phyloP scores from a whole-genome alignment of 2,329 filamentous ascomycete genomes.

The Exophiala sp. region DNA sequence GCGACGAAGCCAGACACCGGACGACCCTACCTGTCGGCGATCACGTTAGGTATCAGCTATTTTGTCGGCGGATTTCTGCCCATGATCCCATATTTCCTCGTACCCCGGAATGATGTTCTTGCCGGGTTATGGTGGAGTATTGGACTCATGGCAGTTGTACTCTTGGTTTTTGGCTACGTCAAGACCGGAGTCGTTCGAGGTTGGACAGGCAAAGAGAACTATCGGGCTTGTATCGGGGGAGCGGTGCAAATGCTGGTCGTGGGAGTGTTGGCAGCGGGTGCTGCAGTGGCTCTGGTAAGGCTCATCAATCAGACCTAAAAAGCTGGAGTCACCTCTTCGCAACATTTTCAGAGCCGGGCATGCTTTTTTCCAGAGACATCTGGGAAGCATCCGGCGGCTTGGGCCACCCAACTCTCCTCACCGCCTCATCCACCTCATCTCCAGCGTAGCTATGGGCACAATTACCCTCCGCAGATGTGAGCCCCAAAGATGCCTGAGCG shows the following conservation, averaged over 20 bases:
- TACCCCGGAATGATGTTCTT: slow-evolving; percentile 34
- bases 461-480: neutral
- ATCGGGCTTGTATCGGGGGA: slow-evolving; percentile 52
- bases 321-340: too few species aligned
- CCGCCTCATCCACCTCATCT: neutral
- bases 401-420: neutral
- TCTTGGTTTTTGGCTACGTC: slow-evolving; percentile 48
- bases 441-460: neutral
- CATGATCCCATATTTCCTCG: slow-evolving; percentile 48
- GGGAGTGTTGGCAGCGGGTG: slow-evolving; percentile 59
- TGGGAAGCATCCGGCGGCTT: too few species aligned
- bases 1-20: slow-evolving; percentile 23
- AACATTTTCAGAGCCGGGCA: neutral
- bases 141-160: slow-evolving; percentile 45
- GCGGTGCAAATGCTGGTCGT: slow-evolving; percentile 60
- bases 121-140: slow-evolving; percentile 47
- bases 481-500: neutral
- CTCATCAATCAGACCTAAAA: slow-evolving; percentile 16
- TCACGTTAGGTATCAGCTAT: slow-evolving; percentile 35
- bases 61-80: slow-evolving; percentile 43
- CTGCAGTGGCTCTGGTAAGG: slow-evolving; percentile 52
- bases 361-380: too few species aligned
- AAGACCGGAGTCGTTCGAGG: slow-evolving; percentile 47
- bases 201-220: slow-evolving; percentile 42
- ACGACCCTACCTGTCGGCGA: slow-evolving; percentile 44